Base-by-base conservation (phyloP, 805 yeast species). In the Candida montana region DNA sequence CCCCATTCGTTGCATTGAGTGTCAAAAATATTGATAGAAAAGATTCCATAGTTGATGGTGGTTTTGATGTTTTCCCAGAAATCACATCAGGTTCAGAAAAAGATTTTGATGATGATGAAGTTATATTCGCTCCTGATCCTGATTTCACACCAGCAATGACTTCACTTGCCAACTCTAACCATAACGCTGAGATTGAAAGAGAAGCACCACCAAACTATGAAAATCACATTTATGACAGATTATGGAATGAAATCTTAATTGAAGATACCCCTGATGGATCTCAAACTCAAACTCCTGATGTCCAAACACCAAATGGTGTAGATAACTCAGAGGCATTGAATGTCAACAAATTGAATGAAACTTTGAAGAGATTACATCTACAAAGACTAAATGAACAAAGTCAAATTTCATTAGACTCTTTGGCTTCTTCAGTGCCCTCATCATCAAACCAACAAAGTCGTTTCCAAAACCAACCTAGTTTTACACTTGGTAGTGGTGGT, bases 171-270 rank as follows among this genome's bases (percentile, higher is more conserved):
- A 44, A 37, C 15, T 45, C 51, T 12, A 41, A 52, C 4, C 45
- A 45, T 7, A 55, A 54, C 23, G 13, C 39, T n/a, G 68, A 71
- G 5, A 67, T 73, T 41, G 72, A 64, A 35, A 55, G 77, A 35
- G 71, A 77, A 65, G 93, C 96, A 1, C 96, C 96, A 3, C 95
- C 97, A 21, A 73, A 82, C 43, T 89, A 89, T 59, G 89, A 79
- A 45, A 77, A 74, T 41, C 95, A 86, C 59, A 76, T 87, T 29
- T 85, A 83, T 60, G 97, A 89, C 62, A 68, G 84, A 42, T 62
- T 89, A 18, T 88, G 85, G 85, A 72, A 75, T 28, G 90, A 81
- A 43, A 68, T 79, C 8, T 57, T 45, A 19, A 47, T 50, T 34
- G 62, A 55, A n/a, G 53, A 54, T 47, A 57, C 63, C 2, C 65